Conservation (phyloP, 2,329 filamentous ascomycete species). For the Nannizziopsis arthrosporioides region DNA sequence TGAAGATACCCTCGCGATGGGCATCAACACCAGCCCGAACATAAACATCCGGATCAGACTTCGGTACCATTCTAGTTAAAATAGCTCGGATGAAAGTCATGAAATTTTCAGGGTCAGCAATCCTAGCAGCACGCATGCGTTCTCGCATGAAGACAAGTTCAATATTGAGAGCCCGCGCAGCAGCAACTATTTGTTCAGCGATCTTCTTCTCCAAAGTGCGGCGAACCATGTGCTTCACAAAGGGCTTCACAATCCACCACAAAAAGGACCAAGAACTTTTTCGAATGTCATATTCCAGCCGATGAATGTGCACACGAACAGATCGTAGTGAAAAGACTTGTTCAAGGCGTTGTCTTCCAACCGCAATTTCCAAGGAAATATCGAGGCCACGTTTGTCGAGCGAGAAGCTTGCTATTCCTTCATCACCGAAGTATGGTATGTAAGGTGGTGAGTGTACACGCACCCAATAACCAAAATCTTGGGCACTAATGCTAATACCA, state of each 20-base stretch:
- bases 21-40: conserved; percentile 58
- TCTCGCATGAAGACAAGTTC: conserved; percentile 82
- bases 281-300: conserved; percentile 65
- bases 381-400: conserved; percentile 82
- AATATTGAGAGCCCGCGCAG: conserved; percentile 63
- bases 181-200: conserved; percentile 56
- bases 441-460: conserved; percentile 60
- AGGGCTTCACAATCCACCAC: conserved; percentile 71
- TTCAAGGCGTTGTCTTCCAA: conserved; percentile 66
- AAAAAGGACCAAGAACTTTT: conserved; percentile 60
- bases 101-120: conserved; percentile 67
- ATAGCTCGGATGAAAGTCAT: conserved; percentile 75
- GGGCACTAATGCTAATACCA: conserved; percentile 70
- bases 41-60: conserved; percentile 64
- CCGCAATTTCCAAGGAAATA: conserved; percentile 70
- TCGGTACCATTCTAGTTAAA: conserved; percentile 59
- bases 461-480: conserved; percentile 84
- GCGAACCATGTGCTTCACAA: conserved; percentile 69
- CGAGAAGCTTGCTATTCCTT: conserved; percentile 74
- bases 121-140: conserved; percentile 70
- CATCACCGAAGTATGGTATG: conserved; percentile 57
- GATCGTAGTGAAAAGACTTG: conserved; percentile 65
- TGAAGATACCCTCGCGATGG: conserved; percentile 56
- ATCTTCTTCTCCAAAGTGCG: conserved; percentile 70
- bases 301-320: conserved; percentile 74